Percentiles rank a stretch among this genome's conserved stretches.
phyloP scores from a whole-genome alignment of 2,329 filamentous ascomycete genomes.

The Bipolaris oryzae region DNA sequence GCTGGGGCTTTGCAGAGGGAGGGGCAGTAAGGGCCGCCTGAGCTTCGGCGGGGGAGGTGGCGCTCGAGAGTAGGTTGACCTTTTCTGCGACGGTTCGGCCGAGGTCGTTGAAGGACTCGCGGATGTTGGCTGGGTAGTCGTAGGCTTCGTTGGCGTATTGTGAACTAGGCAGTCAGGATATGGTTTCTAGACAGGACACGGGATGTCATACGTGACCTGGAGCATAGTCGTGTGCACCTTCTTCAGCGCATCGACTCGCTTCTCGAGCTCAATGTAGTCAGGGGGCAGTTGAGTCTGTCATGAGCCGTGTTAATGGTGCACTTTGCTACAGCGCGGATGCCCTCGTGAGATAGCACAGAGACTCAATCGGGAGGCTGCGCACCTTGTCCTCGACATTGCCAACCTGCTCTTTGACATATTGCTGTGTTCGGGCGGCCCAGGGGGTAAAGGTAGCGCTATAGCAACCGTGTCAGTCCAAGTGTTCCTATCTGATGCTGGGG shows the following conservation, averaged over 20 bases:
- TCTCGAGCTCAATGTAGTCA: constrained; percentile 98
- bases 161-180: constrained; percentile 61
- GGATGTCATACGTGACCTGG: constrained; percentile 79
- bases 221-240: constrained; percentile 97
- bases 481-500: not conserved
- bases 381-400: constrained; percentile 95
- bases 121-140: constrained; percentile 97
- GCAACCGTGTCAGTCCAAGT: constrained; percentile 50
- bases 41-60: constrained; percentile 85
- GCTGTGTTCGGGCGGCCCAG: constrained; percentile 90
- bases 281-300: constrained; percentile 88
- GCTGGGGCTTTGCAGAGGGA: constrained; percentile 89
- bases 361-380: constrained; percentile 16
- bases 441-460: constrained; percentile 84
- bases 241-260: constrained; percentile 96
- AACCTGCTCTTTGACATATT: constrained; percentile 97
- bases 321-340: not conserved
- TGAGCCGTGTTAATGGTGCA: constrained; percentile 29
- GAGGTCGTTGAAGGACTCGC: constrained; percentile 95
- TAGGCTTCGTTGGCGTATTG: constrained; percentile 88
- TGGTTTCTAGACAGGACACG: constrained; percentile 2
- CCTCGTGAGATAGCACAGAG: not conserved
- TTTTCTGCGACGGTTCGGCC: constrained; percentile 96
- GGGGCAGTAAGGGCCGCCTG: constrained; percentile 92
- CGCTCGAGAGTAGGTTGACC: constrained; percentile 85